phyloP scores from a whole-genome alignment of 768 basidiomycete species.

The Lactarius indigo region DNA sequence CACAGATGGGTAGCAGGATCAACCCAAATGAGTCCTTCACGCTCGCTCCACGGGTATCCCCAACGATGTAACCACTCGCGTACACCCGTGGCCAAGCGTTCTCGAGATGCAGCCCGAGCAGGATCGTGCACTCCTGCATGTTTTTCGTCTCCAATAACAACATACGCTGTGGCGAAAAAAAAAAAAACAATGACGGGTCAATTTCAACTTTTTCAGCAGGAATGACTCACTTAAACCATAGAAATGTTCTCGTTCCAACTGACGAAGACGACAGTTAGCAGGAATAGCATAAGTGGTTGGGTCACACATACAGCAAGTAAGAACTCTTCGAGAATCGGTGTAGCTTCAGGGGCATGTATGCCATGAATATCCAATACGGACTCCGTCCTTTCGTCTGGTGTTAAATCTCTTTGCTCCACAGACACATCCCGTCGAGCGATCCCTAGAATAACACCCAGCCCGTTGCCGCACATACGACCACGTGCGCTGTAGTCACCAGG shows the following conservation, averaged over 20 bases:
- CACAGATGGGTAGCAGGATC: constrained; percentile 74
- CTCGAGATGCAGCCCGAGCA: constrained; percentile 75
- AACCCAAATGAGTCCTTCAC: constrained; percentile 85
- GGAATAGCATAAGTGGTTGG: not conserved
- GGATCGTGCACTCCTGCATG: constrained; percentile 91
- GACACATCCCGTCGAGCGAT: constrained; percentile 56
- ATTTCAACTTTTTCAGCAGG: not conserved
- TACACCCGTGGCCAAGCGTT: constrained; percentile 80
- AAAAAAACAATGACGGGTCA: not conserved
- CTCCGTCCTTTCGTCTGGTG: constrained; percentile 88
- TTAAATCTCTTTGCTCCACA: constrained; percentile 54
- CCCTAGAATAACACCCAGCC: constrained; percentile 85
- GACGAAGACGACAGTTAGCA: not conserved
- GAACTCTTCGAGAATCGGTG: constrained; percentile 87
- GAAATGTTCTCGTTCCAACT: constrained; percentile 87
- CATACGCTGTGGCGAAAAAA: constrained; percentile 53
- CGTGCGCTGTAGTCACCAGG: constrained; percentile 68
- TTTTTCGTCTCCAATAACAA: constrained; percentile 94
- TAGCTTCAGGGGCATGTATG: constrained; percentile 89
- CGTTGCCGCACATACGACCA: constrained; percentile 75
- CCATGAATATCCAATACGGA: constrained; percentile 87
- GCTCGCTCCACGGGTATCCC: constrained; percentile 95
- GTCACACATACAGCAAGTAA: constrained; percentile 68
- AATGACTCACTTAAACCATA: constrained; percentile 69
- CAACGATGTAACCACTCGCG: constrained; percentile 90